Evolutionary conservation across 73 alveolate species (phyloP), one percentile per base, ranked within the genome.

Genomic region (Stentor roeselii): DNA sequence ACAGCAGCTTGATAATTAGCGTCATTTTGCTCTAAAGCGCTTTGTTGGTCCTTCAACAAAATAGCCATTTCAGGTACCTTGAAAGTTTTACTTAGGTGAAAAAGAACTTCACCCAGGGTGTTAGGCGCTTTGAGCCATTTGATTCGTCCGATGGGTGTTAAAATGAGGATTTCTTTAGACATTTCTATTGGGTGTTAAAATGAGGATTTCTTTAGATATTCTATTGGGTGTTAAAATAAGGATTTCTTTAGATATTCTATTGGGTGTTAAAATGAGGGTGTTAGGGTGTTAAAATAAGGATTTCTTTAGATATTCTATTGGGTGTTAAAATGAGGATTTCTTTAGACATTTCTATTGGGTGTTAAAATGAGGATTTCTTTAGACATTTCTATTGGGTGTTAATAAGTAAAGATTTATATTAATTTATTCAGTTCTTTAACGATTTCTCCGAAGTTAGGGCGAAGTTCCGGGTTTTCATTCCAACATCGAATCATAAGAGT

Each of bases 401-500:
- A n/a, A n/a, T 50, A 50, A 50, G 21, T 50, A 50, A 11, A 50
- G 6, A 50, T 50, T 50, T 21, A 50, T 21, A 50, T 11, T 50
- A 50, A 50, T 11, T 21, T 50, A 50, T 21, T 50, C 21, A 50
- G 6, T 11, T 11, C 67, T 50, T 50, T 50, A 11, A 50, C 67
- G 36, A 82, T 82, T n/a, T 21, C 67, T 60, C 34, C 31, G 84
- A 90, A 90, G 78, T 50, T 82, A 27, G 94, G 95, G 74, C 95
- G 86, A 83, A 42, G 59, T 78, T 83, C 75, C 36, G 90, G 92
- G 60, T 87, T 82, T 39, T 83, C 82, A 86, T 82, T 74, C 95
- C 95, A 90, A 59, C 95, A 90, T 60, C 80, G 67, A 67, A 74
- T 82, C 90, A 90, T 90, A 67, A 87, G 78, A 42, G 84, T 88